These are phyloP conservation scores for Aureobasidium sp. DNA, from an alignment of 2,329 filamentous ascomycete species.

Conservation along the genomic window DNA sequence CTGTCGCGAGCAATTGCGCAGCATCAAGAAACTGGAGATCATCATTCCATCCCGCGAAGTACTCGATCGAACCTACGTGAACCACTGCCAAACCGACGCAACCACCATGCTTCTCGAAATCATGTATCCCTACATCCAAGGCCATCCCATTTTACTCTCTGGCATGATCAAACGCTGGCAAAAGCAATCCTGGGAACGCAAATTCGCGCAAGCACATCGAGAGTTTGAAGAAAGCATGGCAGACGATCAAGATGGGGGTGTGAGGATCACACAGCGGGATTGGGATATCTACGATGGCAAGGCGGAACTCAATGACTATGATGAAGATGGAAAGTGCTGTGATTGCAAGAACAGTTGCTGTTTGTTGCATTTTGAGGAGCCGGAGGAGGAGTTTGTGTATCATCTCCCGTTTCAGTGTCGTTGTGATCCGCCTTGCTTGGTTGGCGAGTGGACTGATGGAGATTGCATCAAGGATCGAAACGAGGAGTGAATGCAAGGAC, in stretches of 20 bases:
- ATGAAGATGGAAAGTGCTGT: not conserved
- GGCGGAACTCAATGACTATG: not conserved
- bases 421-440: not conserved
- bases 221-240: not conserved
- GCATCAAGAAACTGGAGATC: conserved; percentile 16
- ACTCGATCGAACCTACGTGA: not conserved
- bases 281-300: not conserved
- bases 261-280: not conserved
- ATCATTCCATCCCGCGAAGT: conserved; percentile 11
- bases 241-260: not conserved
- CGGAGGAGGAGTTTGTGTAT: not conserved
- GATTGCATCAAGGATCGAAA: not conserved
- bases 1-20: conserved; percentile 8
- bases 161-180: conserved; percentile 20
- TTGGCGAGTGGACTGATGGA: not conserved
- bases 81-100: conserved; percentile 18
- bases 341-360: not conserved
- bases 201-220: not conserved
- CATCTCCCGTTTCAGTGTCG: not conserved
- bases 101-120: conserved; percentile 18
- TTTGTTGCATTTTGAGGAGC: not conserved
- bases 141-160: conserved; percentile 18
- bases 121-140: conserved; percentile 18
- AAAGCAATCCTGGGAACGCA: conserved; percentile 17
- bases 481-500: not conserved